phyloP scores from a whole-genome alignment of 2,329 filamentous ascomycete species.

The Ampelomyces quisqualis region DNA sequence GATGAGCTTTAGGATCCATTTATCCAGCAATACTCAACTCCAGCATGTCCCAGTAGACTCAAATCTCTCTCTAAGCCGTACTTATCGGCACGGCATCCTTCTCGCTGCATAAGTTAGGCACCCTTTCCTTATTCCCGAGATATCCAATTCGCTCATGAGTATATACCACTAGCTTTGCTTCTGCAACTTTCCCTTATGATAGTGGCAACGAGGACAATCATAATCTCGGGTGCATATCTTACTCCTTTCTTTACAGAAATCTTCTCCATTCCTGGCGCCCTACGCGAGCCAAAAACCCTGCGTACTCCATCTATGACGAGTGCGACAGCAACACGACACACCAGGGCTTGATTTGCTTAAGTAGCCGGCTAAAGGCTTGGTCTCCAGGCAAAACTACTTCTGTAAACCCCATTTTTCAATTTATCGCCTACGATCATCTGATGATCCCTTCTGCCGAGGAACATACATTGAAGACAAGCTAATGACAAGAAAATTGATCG shows the following conservation, averaged over 20 bases:
- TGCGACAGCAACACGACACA: neutral
- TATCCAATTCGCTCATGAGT: neutral
- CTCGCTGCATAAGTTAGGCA: too few relatives aligned
- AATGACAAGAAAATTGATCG: slow-evolving; percentile 14
- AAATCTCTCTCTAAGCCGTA: too few relatives aligned
- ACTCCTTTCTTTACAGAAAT: neutral
- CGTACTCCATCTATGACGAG: slow-evolving; percentile 14
- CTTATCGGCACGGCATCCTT: too few relatives aligned
- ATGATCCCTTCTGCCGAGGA: slow-evolving; percentile 10
- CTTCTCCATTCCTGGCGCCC: neutral
- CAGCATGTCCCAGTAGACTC: too few relatives aligned
- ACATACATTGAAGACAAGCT: slow-evolving; percentile 13
- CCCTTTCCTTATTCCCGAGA: neutral
- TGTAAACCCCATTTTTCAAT: slow-evolving; percentile 10
- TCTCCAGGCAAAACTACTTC: slow-evolving; percentile 21
- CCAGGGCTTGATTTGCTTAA: slow-evolving; percentile 8
- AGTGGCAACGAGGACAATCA: neutral
- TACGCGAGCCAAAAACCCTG: slow-evolving; percentile 2
- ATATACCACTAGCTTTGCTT: neutral
- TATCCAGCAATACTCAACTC: too few relatives aligned
- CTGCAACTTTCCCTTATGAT: neutral
- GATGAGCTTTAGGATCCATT: neutral
- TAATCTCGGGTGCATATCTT: neutral
- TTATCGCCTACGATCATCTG: slow-evolving; percentile 10
- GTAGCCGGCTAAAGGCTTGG: slow-evolving; percentile 33